phyloP scores from a whole-genome alignment of 176 grass and related monocot species.

The Poa pratensis region DNA sequence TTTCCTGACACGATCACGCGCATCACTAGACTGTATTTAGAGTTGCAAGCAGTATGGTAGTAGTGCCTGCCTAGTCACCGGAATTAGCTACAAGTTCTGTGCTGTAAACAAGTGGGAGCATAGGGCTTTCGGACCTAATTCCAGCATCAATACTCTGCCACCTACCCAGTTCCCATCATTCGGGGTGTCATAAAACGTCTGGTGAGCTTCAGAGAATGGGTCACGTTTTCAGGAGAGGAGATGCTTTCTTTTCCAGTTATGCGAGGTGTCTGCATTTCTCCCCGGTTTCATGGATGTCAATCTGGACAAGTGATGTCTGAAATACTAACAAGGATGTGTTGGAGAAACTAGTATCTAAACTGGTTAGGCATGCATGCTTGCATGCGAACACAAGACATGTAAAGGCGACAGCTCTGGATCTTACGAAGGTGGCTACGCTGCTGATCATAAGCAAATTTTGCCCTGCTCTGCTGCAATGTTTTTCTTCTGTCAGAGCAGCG shows the following conservation, averaged over 20 bases:
- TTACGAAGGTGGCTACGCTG: neutral
- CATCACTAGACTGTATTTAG: neutral
- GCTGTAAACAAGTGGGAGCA: neutral
- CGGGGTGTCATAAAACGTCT: neutral
- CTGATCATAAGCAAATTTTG: neutral
- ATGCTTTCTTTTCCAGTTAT: slow-evolving; percentile 2
- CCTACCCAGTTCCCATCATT: slow-evolving; percentile 2
- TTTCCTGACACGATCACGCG: slow-evolving; percentile 9
- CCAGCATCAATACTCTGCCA: slow-evolving; percentile 43
- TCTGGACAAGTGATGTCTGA: neutral
- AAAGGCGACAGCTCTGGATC: neutral
- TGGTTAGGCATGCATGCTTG: slow-evolving; percentile 14
- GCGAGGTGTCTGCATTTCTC: neutral
- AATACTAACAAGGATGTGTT: neutral
- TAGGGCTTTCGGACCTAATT: slow-evolving; percentile 25
- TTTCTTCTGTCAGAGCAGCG: neutral
- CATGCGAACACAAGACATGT: slow-evolving; percentile 1
- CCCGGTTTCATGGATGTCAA: neutral
- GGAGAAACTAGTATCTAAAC: neutral
- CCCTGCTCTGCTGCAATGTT: neutral
- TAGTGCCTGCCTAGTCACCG: slow-evolving; percentile 49
- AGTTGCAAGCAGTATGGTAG: neutral
- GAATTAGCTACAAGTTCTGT: neutral
- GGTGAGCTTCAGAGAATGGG: neutral
- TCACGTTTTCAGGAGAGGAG: slow-evolving; percentile 3